Evolutionary conservation across 495 filamentous ascomycete genomes (phyloP), one percentile per base, ranked within the genome.

Genomic region (Xylaria venustula): DNA sequence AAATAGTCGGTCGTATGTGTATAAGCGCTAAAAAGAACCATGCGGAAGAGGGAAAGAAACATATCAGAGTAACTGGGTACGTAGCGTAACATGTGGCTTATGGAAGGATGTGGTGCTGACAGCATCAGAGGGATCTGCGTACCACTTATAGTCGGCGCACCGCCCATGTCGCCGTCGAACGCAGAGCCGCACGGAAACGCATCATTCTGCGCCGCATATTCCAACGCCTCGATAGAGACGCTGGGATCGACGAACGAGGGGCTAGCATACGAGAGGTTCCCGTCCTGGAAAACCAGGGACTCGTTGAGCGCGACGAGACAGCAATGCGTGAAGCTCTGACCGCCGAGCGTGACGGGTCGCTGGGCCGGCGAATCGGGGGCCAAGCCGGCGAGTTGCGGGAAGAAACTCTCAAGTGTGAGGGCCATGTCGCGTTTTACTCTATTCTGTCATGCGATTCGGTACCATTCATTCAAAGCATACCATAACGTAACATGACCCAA

Each of bases 131-230:
- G 6, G 52, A 56, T 25, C 15, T 48, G 45, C 53, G 12, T 55
- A 55, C 53, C 53, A 45, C 53, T 55, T 44, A 55, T 7, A 45
- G 45, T 25, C 12, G 69, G 70, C 5, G 74, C 72, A 12, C 75
- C 75, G 11, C 30, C 6, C 15, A 34, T 2, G 57, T 72, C 55
- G 11, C 72, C 75, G 51, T 68, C 62, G 47, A 64, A 77, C 11
- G 40, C 50, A 1, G 75, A 71, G 19, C 67, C 67, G 64, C 76
- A 78, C 17, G 76, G 75, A 45, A 76, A 78, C 48, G 69, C 63
- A 9, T 61, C 55, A 36, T 45, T 40, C 36, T 42, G 36, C n/a
- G 65, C 59, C 9, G 66, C 54, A 1, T 28, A 28, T 17, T 63
- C 52, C 19, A 65, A 42, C 3, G 48, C 47, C 1, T 19, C 42